Conservation (phyloP, 1,284 basidiomycete species). For the Sporisorium iseilematis-ciliati region DNA sequence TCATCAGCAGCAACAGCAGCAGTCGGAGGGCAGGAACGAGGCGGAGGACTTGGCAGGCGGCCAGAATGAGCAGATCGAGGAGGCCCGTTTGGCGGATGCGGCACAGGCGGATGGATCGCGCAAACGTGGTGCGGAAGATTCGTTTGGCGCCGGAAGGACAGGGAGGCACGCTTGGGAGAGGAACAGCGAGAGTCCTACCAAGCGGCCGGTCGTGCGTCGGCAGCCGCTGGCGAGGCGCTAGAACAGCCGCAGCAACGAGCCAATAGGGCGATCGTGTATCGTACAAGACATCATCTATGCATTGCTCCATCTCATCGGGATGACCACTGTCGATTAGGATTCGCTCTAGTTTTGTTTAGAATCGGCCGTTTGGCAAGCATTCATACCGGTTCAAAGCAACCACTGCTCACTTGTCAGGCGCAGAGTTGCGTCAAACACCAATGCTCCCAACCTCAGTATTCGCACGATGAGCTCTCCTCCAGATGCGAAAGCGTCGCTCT, state of each 20-base stretch:
- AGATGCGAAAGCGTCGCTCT: background rate
- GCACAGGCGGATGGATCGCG: constrained; percentile 1
- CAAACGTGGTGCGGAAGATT: constrained; percentile 25
- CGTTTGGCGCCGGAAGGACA: constrained; percentile 23
- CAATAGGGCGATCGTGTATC: background rate
- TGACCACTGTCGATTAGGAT: background rate
- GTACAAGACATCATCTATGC: background rate
- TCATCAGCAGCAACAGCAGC: constrained; percentile 11
- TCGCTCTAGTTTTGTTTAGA: background rate
- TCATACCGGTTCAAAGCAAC: background rate
- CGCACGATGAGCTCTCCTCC: background rate
- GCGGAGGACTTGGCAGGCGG: background rate
- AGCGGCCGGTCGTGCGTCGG: constrained; percentile 41
- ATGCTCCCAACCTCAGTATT: too few species aligned
- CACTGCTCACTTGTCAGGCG: background rate
- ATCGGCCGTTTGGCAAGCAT: background rate
- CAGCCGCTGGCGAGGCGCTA: constrained; percentile 42
- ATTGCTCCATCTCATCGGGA: background rate
- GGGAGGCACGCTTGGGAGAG: constrained; percentile 28
- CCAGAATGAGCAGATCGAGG: constrained; percentile 5
- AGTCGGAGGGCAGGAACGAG: background rate
- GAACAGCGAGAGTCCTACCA: constrained; percentile 44
- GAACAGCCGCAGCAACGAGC: background rate
- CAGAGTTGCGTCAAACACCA: too few species aligned
- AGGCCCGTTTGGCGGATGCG: background rate